Conservation (phyloP, 2,329 filamentous ascomycete species). For the Fusarium palustre region DNA sequence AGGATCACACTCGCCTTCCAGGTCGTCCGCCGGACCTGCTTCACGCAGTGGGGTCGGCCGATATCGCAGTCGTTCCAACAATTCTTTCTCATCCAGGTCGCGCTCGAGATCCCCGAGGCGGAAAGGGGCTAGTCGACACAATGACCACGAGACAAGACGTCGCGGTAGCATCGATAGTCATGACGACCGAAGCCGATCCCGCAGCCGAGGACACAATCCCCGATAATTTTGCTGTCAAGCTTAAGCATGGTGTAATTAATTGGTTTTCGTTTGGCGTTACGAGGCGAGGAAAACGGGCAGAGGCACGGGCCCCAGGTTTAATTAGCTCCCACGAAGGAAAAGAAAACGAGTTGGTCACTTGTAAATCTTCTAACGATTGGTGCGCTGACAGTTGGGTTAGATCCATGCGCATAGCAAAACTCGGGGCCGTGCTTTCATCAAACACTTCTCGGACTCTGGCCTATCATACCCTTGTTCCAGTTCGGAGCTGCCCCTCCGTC, state of each 20-base stretch:
- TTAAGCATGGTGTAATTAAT: constrained; percentile 29
- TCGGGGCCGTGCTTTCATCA: constrained; percentile 17
- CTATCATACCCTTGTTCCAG: constrained; percentile 24
- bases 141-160: constrained; percentile 52
- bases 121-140: constrained; percentile 49
- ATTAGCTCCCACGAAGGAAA: constrained; percentile 33
- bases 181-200: constrained; percentile 55
- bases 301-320: constrained; percentile 18
- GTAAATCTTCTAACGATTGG: constrained; percentile 28
- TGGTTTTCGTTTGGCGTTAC: constrained; percentile 41
- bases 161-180: constrained; percentile 62
- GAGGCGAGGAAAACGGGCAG: constrained; percentile 15
- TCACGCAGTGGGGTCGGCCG: constrained; percentile 52
- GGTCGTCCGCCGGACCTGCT: constrained; percentile 58
- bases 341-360: constrained; percentile 41
- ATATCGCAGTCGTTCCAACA: constrained; percentile 60
- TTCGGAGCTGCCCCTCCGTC: constrained; percentile 26
- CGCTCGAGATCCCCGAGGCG: constrained; percentile 58
- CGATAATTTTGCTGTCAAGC: constrained; percentile 42
- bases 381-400: constrained; percentile 42
- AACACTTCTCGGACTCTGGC: constrained; percentile 23
- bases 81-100: constrained; percentile 62
- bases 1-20: constrained; percentile 62
- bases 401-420: constrained; percentile 35
- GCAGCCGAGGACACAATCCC: constrained; percentile 53